These are phyloP conservation scores for Tricholoma sp. DNA, from an alignment of 768 basidiomycete species.

Conservation along the genomic window DNA sequence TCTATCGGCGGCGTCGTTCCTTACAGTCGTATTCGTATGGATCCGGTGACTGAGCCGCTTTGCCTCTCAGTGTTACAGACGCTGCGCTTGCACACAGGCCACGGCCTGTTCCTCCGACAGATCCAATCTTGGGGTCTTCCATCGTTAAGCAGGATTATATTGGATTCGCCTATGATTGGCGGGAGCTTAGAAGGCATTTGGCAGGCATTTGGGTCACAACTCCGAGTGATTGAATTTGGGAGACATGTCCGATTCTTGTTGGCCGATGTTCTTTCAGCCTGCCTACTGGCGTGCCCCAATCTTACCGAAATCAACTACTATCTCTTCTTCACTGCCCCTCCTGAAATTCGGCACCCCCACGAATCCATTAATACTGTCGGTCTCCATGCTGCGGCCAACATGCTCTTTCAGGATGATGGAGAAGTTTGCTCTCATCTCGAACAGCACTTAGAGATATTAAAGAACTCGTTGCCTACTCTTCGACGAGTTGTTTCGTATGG, in stretches of 20 bases:
- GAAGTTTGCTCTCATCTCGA: constrained; percentile 36
- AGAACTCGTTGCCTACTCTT: constrained; percentile 41
- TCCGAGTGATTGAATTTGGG: constrained; percentile 55
- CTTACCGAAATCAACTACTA: constrained; percentile 53
- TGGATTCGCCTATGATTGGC: constrained; percentile 40
- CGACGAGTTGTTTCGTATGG: constrained; percentile 44
- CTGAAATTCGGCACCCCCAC: constrained; percentile 16
- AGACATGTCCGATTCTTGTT: constrained; percentile 49
- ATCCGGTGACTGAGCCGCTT: constrained; percentile 19
- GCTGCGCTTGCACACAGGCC: constrained; percentile 46
- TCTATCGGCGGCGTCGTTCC: constrained; percentile 45
- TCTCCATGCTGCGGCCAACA: constrained; percentile 46
- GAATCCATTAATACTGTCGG: constrained; percentile 40
- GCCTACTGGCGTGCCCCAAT: constrained; percentile 41
- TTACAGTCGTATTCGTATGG: constrained; percentile 17
- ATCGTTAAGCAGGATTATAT: constrained; percentile 43
- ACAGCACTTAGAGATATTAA: constrained; percentile 43
- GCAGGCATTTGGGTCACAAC: constrained; percentile 43
- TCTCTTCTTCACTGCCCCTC: constrained; percentile 42
- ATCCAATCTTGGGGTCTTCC: constrained; percentile 51
- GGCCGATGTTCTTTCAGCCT: constrained; percentile 39
- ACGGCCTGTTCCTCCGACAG: constrained; percentile 45
- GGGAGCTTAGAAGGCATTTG: constrained; percentile 41
- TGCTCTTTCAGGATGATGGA: constrained; percentile 30
- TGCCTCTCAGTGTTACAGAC: constrained; percentile 44